A percentile compares a stretch with the other conserved stretches of the same genome.
Conservation (phyloP, 2,329 filamentous ascomycete genomes). For the Diplodia mutila region DNA sequence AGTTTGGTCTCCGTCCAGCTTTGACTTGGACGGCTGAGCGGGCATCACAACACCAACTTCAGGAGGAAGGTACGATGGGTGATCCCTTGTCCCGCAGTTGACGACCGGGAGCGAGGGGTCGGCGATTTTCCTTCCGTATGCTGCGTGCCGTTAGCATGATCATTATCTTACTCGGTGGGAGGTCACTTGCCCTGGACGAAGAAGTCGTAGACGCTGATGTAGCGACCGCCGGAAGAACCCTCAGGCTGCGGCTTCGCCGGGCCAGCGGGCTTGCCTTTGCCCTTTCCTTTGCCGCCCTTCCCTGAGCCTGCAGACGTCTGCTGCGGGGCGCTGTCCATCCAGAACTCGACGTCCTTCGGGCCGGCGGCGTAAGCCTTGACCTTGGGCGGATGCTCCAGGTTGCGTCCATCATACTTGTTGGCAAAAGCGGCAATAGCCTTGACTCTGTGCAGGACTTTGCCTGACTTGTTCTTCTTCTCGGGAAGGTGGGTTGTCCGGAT, state of each 20-base stretch:
- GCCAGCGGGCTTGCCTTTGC: not conserved
- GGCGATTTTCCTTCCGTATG: slow-evolving; percentile 33
- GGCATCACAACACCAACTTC: slow-evolving; percentile 39
- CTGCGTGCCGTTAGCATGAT: not conserved
- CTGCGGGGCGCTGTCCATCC: slow-evolving; percentile 8
- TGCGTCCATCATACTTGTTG: slow-evolving; percentile 40
- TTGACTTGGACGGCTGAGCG: slow-evolving; percentile 35
- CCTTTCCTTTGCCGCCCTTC: slow-evolving; percentile 1
- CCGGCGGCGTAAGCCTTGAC: slow-evolving; percentile 25
- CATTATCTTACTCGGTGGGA: too few species aligned
- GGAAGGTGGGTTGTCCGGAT: slow-evolving; percentile 47
- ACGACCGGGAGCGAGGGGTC: slow-evolving; percentile 33
- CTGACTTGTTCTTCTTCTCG: slow-evolving; percentile 38
- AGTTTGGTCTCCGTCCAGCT: slow-evolving; percentile 35
- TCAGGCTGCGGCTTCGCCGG: not conserved
- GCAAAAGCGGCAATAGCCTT: slow-evolving; percentile 47
- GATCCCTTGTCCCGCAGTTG: slow-evolving; percentile 33
- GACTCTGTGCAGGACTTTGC: slow-evolving; percentile 39
- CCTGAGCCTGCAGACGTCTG: not conserved
- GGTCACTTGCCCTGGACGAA: slow-evolving; percentile 4
- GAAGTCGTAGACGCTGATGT: slow-evolving; percentile 25
- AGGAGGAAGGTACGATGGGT: slow-evolving; percentile 37
- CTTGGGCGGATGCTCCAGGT: slow-evolving; percentile 30
- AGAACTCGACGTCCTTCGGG: slow-evolving; percentile 18
- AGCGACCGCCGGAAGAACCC: not conserved